These are phyloP conservation scores for Pythium pyrilobum DNA, from an alignment of 352 stramenopile species.

Conservation along the genomic window DNA sequence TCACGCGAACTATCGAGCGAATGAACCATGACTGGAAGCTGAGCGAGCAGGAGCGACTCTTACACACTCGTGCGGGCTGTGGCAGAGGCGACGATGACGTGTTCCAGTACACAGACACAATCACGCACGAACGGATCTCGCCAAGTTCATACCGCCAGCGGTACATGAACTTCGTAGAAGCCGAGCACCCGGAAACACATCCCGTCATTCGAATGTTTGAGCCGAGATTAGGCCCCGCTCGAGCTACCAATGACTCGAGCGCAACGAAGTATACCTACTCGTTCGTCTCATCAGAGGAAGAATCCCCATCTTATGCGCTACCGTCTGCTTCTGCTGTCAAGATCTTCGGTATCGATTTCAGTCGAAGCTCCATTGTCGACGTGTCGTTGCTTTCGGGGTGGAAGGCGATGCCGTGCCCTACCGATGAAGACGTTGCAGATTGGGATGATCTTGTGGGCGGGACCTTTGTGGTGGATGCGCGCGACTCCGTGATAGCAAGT, in stretches of 20 bases:
- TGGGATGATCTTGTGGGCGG: constrained; percentile 4
- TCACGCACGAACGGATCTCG: constrained; percentile 29
- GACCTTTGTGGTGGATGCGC: background rate
- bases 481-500: background rate
- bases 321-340: too few relatives aligned
- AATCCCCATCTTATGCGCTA: background rate
- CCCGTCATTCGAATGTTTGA: constrained; percentile 29
- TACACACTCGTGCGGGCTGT: constrained; percentile 28
- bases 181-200: constrained; percentile 20
- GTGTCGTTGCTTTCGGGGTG: background rate
- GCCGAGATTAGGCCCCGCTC: background rate
- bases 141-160: constrained; percentile 34
- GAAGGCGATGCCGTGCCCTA: constrained; percentile 2
- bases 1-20: constrained; percentile 32
- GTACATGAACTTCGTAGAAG: constrained; percentile 40
- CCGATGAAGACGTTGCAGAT: background rate
- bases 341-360: constrained; percentile 4
- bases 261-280: too few relatives aligned
- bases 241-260: too few relatives aligned
- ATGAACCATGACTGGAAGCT: constrained; percentile 52
- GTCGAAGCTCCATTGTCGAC: constrained; percentile 2
- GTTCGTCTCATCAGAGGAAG: too few relatives aligned
- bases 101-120: constrained; percentile 49
- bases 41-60: constrained; percentile 33
- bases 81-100: constrained; percentile 30